phyloP scores from a whole-genome alignment of 495 filamentous ascomycete genomes.

The Penicillium ucsense region DNA sequence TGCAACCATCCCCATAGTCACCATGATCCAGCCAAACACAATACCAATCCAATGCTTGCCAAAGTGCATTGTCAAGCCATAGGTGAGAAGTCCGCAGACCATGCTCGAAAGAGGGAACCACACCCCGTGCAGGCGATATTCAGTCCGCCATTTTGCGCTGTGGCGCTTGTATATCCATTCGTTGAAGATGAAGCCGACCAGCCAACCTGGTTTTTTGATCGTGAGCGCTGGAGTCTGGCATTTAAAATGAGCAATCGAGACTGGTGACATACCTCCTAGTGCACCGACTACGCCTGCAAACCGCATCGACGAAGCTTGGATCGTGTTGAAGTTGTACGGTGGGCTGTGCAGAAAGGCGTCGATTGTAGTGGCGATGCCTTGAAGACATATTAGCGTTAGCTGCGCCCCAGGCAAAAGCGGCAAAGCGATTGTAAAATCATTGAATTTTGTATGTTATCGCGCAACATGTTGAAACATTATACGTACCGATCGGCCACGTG shows the following conservation, averaged over 20 bases:
- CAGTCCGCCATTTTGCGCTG: constrained; percentile 18
- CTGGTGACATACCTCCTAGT: constrained; percentile 15
- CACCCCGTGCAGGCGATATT: constrained; percentile 29
- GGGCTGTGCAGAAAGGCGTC: constrained; percentile 28
- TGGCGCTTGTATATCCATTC: constrained; percentile 24
- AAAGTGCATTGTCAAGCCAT: constrained; percentile 27
- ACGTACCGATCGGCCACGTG: constrained; percentile 31
- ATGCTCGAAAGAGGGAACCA: constrained; percentile 25
- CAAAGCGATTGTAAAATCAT: no score
- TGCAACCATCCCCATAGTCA: constrained; percentile 28
- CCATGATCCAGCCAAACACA: constrained; percentile 33
- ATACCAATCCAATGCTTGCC: constrained; percentile 30
- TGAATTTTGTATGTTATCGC: no score
- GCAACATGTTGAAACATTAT: no score
- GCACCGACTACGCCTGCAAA: constrained; percentile 30
- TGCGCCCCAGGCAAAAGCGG: no score
- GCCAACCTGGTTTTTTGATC: constrained; percentile 11
- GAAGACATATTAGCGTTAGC: neutral
- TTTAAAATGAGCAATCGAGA: neutral
- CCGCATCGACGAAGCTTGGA: constrained; percentile 28
- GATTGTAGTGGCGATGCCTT: constrained; percentile 31
- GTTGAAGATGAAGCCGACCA: constrained; percentile 28
- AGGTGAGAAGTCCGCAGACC: constrained; percentile 23
- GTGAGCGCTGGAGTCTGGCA: neutral
- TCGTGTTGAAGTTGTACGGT: constrained; percentile 27